Evolutionary conservation across 176 grass and related monocot genomes (phyloP).

Genomic region (Bothriochloa decipiens): DNA sequence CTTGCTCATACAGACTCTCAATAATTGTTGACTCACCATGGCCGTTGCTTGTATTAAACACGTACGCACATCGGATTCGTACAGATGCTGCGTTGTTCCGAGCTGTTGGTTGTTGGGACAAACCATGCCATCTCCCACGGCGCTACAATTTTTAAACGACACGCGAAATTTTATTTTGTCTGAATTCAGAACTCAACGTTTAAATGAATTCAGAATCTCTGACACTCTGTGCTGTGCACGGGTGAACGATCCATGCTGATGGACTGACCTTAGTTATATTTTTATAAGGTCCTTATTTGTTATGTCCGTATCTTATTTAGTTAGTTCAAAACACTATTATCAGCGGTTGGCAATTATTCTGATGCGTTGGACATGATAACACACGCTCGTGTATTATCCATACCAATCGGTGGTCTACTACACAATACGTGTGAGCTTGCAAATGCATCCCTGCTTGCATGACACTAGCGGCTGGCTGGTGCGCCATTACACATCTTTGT

Average conservation of each 20-base stretch:
- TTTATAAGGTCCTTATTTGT: not conserved
- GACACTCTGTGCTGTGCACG: slow-evolving; percentile 39
- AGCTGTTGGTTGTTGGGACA: slow-evolving; percentile 46
- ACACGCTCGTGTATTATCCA: slow-evolving; percentile 12
- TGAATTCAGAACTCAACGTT: not conserved
- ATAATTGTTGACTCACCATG: slow-evolving; percentile 16
- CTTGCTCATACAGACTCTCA: not conserved
- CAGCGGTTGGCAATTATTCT: slow-evolving; percentile 8
- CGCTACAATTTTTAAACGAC: slow-evolving; percentile 35
- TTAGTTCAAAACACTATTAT: not conserved
- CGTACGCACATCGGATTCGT: not conserved
- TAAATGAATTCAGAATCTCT: slow-evolving; percentile 25
- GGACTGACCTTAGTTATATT: not conserved
- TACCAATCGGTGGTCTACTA: not conserved
- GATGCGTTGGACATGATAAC: not conserved
- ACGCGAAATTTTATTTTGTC: not conserved
- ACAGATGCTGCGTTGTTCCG: slow-evolving; percentile 36
- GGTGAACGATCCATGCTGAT: not conserved
- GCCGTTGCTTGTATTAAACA: slow-evolving; percentile 3
- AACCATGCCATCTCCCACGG: not conserved
- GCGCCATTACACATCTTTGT: slow-evolving; percentile 9
- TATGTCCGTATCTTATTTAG: not conserved
- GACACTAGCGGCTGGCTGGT: not conserved
- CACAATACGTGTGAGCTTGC: not conserved
- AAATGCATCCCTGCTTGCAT: not conserved